Evolutionary conservation across 768 basidiomycete genomes (phyloP).

Genomic region (Sarcodon aspratus): DNA sequence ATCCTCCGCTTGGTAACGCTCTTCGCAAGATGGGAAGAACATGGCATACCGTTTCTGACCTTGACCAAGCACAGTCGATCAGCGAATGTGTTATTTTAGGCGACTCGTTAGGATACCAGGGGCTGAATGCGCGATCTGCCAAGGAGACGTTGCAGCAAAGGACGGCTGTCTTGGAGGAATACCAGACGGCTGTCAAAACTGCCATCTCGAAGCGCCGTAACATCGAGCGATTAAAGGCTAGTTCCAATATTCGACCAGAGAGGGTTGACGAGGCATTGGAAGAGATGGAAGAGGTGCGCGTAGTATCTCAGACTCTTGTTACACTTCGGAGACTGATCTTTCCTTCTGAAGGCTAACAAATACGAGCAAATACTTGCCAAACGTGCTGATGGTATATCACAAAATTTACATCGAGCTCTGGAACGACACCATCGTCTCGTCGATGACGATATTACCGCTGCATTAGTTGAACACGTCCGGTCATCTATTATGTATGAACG

Average conservation of each 20-base stretch:
- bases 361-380: slow-evolving; percentile 78
- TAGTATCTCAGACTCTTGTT: background rate
- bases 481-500: slow-evolving; percentile 88
- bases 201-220: slow-evolving; percentile 88
- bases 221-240: slow-evolving; percentile 82
- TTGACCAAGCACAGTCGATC: slow-evolving; percentile 84
- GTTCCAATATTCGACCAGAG: slow-evolving; percentile 75
- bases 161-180: slow-evolving; percentile 86
- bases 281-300: slow-evolving; percentile 79
- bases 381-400: slow-evolving; percentile 88
- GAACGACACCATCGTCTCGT: slow-evolving; percentile 77
- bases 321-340: slow-evolving; percentile 4
- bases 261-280: slow-evolving; percentile 86
- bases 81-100: slow-evolving; percentile 93
- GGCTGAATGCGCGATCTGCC: slow-evolving; percentile 92
- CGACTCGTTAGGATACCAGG: slow-evolving; percentile 95
- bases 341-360: slow-evolving; percentile 59
- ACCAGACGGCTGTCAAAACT: slow-evolving; percentile 85
- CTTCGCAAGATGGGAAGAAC: slow-evolving; percentile 78
- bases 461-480: slow-evolving; percentile 87
- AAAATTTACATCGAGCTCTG: slow-evolving; percentile 83
- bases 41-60: slow-evolving; percentile 80
- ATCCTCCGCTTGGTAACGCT: slow-evolving; percentile 74
- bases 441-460: slow-evolving; percentile 84
- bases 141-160: slow-evolving; percentile 91